Evolutionary conservation across 2,329 filamentous ascomycete species (phyloP).

Genomic region (Botrytis galanthina): DNA sequence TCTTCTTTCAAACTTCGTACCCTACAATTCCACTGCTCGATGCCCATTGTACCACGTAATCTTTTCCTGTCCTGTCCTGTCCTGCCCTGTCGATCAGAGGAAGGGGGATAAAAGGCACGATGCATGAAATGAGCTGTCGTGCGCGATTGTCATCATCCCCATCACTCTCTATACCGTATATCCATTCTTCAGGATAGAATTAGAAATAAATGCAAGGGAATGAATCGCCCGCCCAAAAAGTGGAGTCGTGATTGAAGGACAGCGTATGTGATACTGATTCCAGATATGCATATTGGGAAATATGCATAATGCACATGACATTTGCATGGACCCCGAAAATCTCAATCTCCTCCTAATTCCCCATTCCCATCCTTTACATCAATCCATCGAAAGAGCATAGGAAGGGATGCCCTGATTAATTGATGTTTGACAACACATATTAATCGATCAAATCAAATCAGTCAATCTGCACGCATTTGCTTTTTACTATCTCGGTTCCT

Average conservation of each 20-base stretch:
- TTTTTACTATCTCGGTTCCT: constrained; percentile 8
- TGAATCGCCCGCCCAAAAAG: neutral
- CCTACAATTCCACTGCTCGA: neutral
- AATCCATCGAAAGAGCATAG: neutral
- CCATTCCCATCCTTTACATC: constrained; percentile 3
- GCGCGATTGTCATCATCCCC: neutral
- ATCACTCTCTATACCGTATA: neutral
- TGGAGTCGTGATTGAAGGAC: neutral
- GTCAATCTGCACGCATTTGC: neutral
- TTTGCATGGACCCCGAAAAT: constrained; percentile 11
- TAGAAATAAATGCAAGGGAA: constrained; percentile 6
- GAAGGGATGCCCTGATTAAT: neutral
- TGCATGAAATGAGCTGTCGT: constrained; percentile 13
- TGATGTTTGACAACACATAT: constrained; percentile 14
- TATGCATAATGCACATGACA: constrained; percentile 7
- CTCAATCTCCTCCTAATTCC: constrained; percentile 11
- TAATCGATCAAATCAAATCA: constrained; percentile 1
- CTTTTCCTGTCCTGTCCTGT: neutral
- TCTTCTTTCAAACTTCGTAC: neutral
- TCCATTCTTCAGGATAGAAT: neutral
- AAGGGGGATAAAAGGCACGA: constrained; percentile 1
- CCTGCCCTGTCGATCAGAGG: constrained; percentile 1
- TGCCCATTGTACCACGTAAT: neutral
- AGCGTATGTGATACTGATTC: neutral
- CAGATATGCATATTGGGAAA: neutral